Evolutionary conservation across 495 filamentous ascomycete genomes (phyloP), one percentile per base, ranked within the genome.

Genomic region (Tuber aestivum): DNA sequence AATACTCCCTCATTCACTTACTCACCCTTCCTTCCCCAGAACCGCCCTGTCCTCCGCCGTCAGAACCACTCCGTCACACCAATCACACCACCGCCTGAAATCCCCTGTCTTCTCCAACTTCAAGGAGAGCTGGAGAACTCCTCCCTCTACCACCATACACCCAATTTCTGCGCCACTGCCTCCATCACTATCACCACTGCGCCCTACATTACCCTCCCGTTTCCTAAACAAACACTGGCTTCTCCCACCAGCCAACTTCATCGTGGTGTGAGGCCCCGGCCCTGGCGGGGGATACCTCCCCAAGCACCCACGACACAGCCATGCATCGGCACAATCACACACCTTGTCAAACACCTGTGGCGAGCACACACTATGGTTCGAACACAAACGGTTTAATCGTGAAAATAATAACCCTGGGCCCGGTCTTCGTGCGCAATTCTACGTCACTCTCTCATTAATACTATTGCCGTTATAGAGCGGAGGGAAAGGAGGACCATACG

Each of bases 401-500:
- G 71, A 71, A 20, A 45, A 50, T 70, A 70, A 44, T 14, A 77
- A 68, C 4, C 70, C 48, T 0, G 45, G 35, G 27, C 56, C 32
- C 21, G 71, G 79, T n/a, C 80, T 81, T 21, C 71, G 40, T 27
- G 72, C 75, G 42, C 78, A 80, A 65, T 81, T 81, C 79, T 80
- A 44, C 40, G 2, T 38, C 27, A 5, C 1, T 14, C 1, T 7
- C 48, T 14, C 21, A 41, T 65, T 56, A 69, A 27, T 8, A 61
- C 35, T 10, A 23, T 50, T 0, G 16, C 50, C 14, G 3, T 61
- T 61, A 61, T 32, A 14, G 0, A 10, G 21, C n/a, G n/a, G 42
- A 6, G 40, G 0, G 37, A 35, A 35, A 41, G 38, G 69, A 48
- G 37, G 23, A 14, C 45, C 79, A 44, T 32, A 82, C 80, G 16